phyloP scores from a whole-genome alignment of 345 rosid genomes.

The Brassica rapa region DNA sequence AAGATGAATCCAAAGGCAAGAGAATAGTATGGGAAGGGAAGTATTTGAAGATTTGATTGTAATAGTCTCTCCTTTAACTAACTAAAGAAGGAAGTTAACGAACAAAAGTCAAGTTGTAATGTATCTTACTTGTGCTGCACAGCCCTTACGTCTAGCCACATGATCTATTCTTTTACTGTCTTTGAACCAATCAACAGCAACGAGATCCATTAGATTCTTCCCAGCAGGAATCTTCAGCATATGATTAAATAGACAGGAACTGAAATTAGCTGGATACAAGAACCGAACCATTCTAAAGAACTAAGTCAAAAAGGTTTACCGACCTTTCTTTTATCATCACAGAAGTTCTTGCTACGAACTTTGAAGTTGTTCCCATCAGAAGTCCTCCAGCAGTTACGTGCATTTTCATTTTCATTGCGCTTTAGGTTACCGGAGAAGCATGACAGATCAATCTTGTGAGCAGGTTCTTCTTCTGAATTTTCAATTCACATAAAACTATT shows the following conservation, averaged over 20 bases:
- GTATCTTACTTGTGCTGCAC: slow-evolving; percentile 83
- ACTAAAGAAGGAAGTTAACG: no score
- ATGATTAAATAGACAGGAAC: slow-evolving; percentile 8
- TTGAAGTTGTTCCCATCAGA: slow-evolving; percentile 91
- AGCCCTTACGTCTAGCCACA: slow-evolving; percentile 88
- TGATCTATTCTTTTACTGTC: slow-evolving; percentile 95
- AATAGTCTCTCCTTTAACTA: no score
- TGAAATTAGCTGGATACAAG: slow-evolving; percentile 13
- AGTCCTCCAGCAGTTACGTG: slow-evolving; percentile 89
- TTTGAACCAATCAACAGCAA: slow-evolving; percentile 99
- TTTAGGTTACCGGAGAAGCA: slow-evolving; percentile 85
- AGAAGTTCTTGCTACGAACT: slow-evolving; percentile 88
- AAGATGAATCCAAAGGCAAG: slow-evolving; percentile 8
- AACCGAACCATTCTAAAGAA: slow-evolving; percentile 9
- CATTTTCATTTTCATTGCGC: slow-evolving; percentile 73
- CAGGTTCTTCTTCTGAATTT: slow-evolving; percentile 67
- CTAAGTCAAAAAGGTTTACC: neutral
- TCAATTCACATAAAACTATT: slow-evolving; percentile 25
- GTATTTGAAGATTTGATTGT: neutral
- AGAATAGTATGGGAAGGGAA: neutral
- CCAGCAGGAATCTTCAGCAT: slow-evolving; percentile 76
- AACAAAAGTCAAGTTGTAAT: no score
- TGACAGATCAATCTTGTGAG: slow-evolving; percentile 74
- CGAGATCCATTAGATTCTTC: slow-evolving; percentile 93
- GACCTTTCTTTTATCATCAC: slow-evolving; percentile 85